Percentiles rank a stretch among this genome's conserved stretches.
These are phyloP conservation scores for Retiboletus flavoniger DNA, from an alignment of 1,284 basidiomycete species.

Conservation along the genomic window DNA sequence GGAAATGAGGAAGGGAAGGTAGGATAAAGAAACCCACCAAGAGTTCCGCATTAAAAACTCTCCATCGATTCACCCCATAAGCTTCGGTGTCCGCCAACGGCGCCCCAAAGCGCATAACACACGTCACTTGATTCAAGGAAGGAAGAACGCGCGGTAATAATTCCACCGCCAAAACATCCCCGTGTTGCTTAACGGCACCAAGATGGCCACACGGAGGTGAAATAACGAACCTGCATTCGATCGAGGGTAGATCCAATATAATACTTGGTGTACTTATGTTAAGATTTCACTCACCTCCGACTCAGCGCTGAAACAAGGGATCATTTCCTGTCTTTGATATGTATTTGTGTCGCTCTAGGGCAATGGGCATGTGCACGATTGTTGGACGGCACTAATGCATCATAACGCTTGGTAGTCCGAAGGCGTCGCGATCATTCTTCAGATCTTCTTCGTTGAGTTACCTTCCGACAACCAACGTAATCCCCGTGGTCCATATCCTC, in stretches of 20 bases:
- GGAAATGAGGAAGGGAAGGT: conserved; percentile 3
- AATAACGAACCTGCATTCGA: conserved; percentile 7
- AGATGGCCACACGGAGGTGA: conserved; percentile 12
- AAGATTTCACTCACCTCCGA: conserved; percentile 6
- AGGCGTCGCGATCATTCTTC: conserved; percentile 21
- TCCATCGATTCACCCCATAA: conserved; percentile 1
- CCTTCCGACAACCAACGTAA: conserved; percentile 19
- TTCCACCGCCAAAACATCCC: conserved; percentile 1
- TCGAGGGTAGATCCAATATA: conserved; percentile 2
- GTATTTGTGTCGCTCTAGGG: neutral
- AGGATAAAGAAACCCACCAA: neutral
- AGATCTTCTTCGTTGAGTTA: conserved; percentile 18
- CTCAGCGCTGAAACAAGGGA: neutral
- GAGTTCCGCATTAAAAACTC: conserved; percentile 17
- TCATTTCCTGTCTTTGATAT: neutral
- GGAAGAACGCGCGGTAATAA: conserved; percentile 20
- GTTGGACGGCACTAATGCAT: conserved; percentile 1
- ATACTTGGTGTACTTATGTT: neutral
- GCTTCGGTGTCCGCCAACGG: conserved; percentile 20
- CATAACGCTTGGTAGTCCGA: conserved; percentile 13
- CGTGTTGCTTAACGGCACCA: conserved; percentile 24
- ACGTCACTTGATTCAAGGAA: conserved; percentile 17
- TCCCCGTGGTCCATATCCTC: conserved; percentile 15
- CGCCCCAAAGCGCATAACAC: conserved; percentile 2
- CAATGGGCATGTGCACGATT: neutral